phyloP scores from a whole-genome alignment of 164 flowering plant genomes.

The Stephania yunnanensis region DNA sequence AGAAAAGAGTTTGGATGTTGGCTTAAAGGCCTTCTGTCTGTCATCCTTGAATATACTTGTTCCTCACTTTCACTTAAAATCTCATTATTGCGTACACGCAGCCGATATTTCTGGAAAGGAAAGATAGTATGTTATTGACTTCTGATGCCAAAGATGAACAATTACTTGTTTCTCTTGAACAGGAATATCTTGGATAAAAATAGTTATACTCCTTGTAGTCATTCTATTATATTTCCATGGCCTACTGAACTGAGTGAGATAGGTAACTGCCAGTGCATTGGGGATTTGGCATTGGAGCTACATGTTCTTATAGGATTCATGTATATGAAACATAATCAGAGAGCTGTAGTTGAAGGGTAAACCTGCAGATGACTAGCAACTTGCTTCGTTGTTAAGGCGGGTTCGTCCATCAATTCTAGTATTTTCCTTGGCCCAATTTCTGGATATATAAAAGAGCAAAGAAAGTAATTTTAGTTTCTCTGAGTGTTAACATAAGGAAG shows the following conservation, averaged over 20 bases:
- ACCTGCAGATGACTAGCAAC: constrained; percentile 2
- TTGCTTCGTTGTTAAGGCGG: not conserved
- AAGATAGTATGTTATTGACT: not conserved
- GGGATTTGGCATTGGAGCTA: no score
- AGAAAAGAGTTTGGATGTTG: not conserved
- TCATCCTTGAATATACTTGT: not conserved
- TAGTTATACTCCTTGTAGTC: no score
- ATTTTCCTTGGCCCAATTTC: not conserved
- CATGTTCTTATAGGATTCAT: no score
- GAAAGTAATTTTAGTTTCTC: not conserved
- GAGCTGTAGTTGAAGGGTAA: no score
- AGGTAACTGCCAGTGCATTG: no score
- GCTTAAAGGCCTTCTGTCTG: not conserved
- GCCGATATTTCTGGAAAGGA: not conserved
- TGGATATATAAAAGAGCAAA: not conserved
- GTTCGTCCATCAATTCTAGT: not conserved
- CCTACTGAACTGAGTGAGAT: not conserved
- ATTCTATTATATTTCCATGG: not conserved
- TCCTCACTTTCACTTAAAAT: not conserved
- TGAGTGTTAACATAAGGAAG: not conserved
- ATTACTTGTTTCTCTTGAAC: not conserved
- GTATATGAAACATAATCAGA: no score
- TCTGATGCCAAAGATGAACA: not conserved
- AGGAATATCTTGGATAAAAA: not conserved
- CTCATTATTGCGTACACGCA: not conserved